Conservation (phyloP, 192 early-diverging fungal genomes). For the Neocallimastix lanati region DNA sequence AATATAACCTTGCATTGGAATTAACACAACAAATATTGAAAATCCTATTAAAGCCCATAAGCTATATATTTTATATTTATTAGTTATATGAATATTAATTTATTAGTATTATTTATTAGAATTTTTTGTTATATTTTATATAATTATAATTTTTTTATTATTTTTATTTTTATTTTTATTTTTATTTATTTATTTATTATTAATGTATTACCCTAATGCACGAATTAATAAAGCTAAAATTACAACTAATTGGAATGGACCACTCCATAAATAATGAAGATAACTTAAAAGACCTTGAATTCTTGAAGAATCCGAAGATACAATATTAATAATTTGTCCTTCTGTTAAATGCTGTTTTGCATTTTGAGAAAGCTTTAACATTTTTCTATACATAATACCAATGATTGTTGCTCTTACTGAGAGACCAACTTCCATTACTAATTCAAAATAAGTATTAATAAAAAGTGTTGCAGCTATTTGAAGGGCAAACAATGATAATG, state of each 20-base stretch:
- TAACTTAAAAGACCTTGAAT: background rate
- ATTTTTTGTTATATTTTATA: no score
- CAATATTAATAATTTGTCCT: constrained; percentile 4
- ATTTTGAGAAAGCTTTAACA: constrained; percentile 30
- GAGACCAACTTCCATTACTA: constrained; percentile 19
- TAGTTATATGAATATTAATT: no score
- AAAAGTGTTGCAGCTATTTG: constrained; percentile 14
- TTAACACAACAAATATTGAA: constrained; percentile 14
- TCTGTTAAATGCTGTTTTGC: constrained; percentile 18
- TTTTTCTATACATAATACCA: constrained; percentile 35
- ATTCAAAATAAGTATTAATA: constrained; percentile 21
- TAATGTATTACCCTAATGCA: background rate
- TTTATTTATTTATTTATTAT: no score
- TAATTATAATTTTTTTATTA: no score
- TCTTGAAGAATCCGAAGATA: constrained; percentile 1
- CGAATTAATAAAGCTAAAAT: background rate
- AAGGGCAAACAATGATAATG: background rate
- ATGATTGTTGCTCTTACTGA: constrained; percentile 20
- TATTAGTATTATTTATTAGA: no score
- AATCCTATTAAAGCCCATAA: constrained; percentile 18
- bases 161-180: no score
- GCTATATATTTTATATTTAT: no score
- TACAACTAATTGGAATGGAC: background rate
- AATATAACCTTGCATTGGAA: constrained; percentile 17
- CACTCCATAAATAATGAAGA: constrained; percentile 1